Conservation (phyloP, 2,329 filamentous ascomycete species). For the Aspergillus novofumigatus region DNA sequence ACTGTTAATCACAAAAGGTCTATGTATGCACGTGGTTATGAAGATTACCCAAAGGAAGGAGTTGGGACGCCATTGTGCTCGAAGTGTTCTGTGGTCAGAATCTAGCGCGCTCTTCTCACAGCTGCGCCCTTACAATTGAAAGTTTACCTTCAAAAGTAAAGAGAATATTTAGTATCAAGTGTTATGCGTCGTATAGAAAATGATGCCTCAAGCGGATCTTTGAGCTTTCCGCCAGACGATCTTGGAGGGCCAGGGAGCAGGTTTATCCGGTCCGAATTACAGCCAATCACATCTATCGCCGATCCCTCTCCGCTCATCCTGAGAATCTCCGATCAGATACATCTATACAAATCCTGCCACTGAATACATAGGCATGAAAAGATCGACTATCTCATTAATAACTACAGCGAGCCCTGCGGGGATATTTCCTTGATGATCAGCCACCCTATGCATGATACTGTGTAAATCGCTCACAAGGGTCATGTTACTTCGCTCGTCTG, state of each 20-base stretch:
- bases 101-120: background rate
- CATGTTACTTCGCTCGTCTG: background rate
- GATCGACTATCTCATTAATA: background rate
- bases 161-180: conserved; percentile 5
- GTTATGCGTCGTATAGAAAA: conserved; percentile 14
- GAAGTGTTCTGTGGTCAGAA: background rate
- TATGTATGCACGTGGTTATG: conserved; percentile 5
- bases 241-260: conserved; percentile 15
- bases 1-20: conserved; percentile 17
- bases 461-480: background rate
- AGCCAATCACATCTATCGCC: conserved; percentile 10
- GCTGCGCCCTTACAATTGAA: background rate
- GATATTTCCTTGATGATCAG: background rate
- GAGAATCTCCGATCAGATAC: background rate
- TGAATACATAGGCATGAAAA: background rate
- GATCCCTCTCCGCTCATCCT: background rate
- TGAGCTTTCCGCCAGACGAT: conserved; percentile 16
- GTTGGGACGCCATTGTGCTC: conserved; percentile 63
- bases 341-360: background rate
- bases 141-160: background rate
- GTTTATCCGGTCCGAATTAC: conserved; percentile 20
- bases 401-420: background rate
- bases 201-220: conserved; percentile 14
- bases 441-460: background rate
- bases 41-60: conserved; percentile 63